A percentile compares a stretch with the other conserved stretches of the same genome.
Evolutionary conservation across 306 rosid species (phyloP).

Genomic region (Prunus kanzakura): DNA sequence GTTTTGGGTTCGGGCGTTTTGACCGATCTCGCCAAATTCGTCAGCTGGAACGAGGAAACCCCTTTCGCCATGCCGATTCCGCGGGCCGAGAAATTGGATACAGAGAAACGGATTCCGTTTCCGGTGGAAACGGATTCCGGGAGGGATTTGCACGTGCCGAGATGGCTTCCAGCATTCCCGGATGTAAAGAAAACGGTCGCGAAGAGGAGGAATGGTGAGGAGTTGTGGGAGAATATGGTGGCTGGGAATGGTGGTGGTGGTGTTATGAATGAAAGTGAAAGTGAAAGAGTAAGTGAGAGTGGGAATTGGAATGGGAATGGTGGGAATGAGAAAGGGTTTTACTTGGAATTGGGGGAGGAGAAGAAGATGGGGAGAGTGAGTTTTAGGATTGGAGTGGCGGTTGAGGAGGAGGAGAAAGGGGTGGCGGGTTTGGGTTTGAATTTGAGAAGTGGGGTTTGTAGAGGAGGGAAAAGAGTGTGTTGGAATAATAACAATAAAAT

Average conservation of each 20-base stretch:
- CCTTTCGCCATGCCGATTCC: slow-evolving; percentile 57
- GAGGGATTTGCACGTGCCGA: slow-evolving; percentile 40
- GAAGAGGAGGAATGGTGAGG: slow-evolving; percentile 52
- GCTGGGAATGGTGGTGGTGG: slow-evolving; percentile 25
- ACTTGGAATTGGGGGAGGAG: slow-evolving; percentile 15
- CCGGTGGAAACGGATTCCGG: neutral
- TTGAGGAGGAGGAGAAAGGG: neutral
- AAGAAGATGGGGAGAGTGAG: slow-evolving; percentile 45
- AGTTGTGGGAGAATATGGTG: slow-evolving; percentile 53
- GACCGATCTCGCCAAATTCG: slow-evolving; percentile 43
- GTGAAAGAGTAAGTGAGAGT: neutral
- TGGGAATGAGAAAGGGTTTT: neutral
- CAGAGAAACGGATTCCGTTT: neutral
- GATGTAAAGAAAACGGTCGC: slow-evolving; percentile 7
- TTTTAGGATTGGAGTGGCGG: slow-evolving; percentile 42
- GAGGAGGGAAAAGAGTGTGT: slow-evolving; percentile 47
- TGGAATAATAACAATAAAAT: slow-evolving; percentile 9
- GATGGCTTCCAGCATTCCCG: slow-evolving; percentile 70
- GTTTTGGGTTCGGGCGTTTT: slow-evolving; percentile 44
- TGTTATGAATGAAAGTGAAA: slow-evolving; percentile 40
- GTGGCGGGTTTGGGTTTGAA: slow-evolving; percentile 27
- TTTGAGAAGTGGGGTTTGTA: slow-evolving; percentile 32
- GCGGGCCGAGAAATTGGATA: slow-evolving; percentile 3
- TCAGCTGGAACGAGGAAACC: slow-evolving; percentile 25
- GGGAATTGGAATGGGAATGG: slow-evolving; percentile 13